Conservation (phyloP, 441 rosid genomes). For the Arabidopsis hybrid region DNA sequence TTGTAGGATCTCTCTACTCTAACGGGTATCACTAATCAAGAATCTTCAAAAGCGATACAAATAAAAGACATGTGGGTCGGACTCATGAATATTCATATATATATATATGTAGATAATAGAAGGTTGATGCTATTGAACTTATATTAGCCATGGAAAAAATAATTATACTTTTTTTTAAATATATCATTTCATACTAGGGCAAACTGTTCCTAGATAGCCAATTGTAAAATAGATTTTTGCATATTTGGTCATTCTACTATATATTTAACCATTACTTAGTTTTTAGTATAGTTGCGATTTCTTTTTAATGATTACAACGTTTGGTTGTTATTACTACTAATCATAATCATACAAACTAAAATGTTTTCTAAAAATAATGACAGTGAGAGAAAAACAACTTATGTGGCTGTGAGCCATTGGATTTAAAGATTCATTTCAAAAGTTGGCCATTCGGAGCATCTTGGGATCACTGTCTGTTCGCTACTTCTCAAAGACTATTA, state of each 20-base stretch:
- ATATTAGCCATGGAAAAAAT: conserved; percentile 11
- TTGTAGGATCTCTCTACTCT: conserved; percentile 15
- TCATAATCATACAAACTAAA: conserved; percentile 22
- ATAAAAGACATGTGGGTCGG: conserved; percentile 20
- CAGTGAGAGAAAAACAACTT: conserved; percentile 6
- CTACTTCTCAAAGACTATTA: conserved; percentile 44
- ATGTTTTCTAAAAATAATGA: conserved; percentile 6
- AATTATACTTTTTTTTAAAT: background rate
- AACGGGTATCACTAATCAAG: conserved; percentile 12
- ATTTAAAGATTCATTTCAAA: conserved; percentile 43
- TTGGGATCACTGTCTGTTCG: conserved; percentile 50
- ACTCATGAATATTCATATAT: conserved; percentile 45
- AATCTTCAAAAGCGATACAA: conserved; percentile 35
- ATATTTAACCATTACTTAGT: no score
- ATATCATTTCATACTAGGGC: background rate
- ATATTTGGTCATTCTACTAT: background rate
- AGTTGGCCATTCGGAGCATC: conserved; percentile 50
- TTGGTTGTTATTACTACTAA: background rate
- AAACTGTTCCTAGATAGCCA: background rate
- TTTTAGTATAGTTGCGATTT: no score
- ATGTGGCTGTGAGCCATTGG: conserved; percentile 45
- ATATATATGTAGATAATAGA: background rate
- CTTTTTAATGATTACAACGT: background rate
- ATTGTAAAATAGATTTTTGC: no score
- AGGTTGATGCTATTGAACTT: conserved; percentile 12